Base-by-base conservation (phyloP, 805 yeast genomes). In the Kluyveromyces dobzhanskii region DNA sequence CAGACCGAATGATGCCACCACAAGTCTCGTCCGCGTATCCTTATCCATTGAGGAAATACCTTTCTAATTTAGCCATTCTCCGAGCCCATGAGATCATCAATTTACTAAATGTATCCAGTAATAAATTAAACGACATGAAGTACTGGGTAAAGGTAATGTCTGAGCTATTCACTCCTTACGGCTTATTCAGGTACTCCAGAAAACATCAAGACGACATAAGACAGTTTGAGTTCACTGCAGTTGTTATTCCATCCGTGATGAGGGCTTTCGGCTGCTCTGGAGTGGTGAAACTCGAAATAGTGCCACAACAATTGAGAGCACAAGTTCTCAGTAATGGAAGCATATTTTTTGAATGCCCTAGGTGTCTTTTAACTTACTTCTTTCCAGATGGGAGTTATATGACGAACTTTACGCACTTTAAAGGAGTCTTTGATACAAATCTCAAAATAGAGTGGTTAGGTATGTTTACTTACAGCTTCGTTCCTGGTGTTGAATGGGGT, bases 401-500 rank as follows among this genome's bases (percentile, higher is more conserved):
- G 7, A 70, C 74, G 8, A 71, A 80, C 35, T 66, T 67, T 41
- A 85, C 90, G 0, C 74, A 73, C 14, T 59, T 79, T 30, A 76
- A 76, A 45, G 74, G 83, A 8, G 65, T 76, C 5, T 72, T 85
- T 61, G 79, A 76, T 51, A 65, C 79, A 24, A 72, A 70, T 38
- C 63, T 84, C 44, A 71, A 74, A 45, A 72, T 86, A 21, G 94
- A 85, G 47, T 81, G 83, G 76, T 56, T 81, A 31, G 94, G 84
- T 50, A 63, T 80, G 44, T 72, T 71, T 18, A 58, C 71, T 4
- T 67, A 66, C 39, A 65, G 69, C 48, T 61, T 69, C 56, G 53
- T 66, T 38, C 70, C 79, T 41, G 66, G 66, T 44, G 46, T 73
- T 43, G 64, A 65, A 52, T 64, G 72, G 71, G 63, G 61, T 4